A percentile compares a stretch with the other conserved stretches of the same genome.
These are phyloP conservation scores for Thalassiosira profunda DNA, from an alignment of 108 stramenopile genomes.

Conservation along the genomic window DNA sequence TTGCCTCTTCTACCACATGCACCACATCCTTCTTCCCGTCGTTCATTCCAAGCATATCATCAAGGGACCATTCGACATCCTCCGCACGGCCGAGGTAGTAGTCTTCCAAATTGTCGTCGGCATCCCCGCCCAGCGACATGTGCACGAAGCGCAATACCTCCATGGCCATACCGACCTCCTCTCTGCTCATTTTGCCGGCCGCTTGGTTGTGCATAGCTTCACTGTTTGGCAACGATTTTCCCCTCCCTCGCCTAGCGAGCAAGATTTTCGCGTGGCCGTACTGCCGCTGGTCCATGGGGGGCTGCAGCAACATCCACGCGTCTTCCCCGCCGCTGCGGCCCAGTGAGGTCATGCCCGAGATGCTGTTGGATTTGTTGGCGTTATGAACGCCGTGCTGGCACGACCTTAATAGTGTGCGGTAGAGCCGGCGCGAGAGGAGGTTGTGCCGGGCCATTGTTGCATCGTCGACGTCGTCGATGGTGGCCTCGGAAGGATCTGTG, in stretches of 20 bases:
- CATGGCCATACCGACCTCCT: constrained; percentile 43
- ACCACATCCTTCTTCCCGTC: background rate
- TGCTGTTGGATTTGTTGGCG: constrained; percentile 5
- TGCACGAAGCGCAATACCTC: constrained; percentile 44
- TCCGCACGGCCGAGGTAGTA: constrained; percentile 26
- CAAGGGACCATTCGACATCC: background rate
- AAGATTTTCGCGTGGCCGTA: constrained; percentile 42
- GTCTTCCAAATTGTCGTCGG: constrained; percentile 36
- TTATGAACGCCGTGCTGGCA: constrained; percentile 8
- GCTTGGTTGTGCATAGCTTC: background rate
- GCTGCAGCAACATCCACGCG: constrained; percentile 38
- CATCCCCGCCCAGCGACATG: constrained; percentile 33
- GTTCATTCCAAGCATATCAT: constrained; percentile 1
- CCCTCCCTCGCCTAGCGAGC: constrained; percentile 6
- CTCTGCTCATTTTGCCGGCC: background rate
- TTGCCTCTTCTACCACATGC: too few species aligned
- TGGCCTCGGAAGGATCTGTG: too few species aligned
- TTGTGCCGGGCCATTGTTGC: constrained; percentile 32
- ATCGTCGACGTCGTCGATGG: background rate
- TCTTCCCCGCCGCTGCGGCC: background rate
- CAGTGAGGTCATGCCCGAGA: background rate
- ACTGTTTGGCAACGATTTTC: background rate
- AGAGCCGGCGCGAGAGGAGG: constrained; percentile 28
- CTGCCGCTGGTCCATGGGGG: constrained; percentile 32
- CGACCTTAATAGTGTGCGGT: constrained; percentile 28